Evolutionary conservation across 495 filamentous ascomycete species (phyloP), one percentile per base, ranked within the genome.

Genomic region (Hypoxylon fragiforme): DNA sequence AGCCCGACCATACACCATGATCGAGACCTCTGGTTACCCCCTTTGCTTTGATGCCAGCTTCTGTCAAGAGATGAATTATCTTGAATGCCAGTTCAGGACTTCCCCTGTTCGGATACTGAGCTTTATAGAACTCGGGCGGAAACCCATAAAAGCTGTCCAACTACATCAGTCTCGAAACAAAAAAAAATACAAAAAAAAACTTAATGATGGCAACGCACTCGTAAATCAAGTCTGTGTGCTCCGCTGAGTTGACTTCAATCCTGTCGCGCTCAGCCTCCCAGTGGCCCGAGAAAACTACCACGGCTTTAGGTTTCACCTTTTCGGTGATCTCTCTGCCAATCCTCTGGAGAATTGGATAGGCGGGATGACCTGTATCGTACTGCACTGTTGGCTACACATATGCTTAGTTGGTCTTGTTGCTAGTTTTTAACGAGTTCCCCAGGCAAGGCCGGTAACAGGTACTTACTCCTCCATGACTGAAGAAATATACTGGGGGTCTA

Each of bases 241-340:
- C 85, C 3, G 81, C 84, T 7, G 78, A 82, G 69, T 94, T 94
- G 57, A 94, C 82, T 62, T 88, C 74, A 46, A 95, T 80, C 2
- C 70, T 76, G 60, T 81, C 71, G 24, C 65, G 65, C 1, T 72
- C 73, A 16, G 76, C 80, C 69, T 92, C 85, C 91, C 91, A 95
- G 71, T 95, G 89, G 18, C 89, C 90, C 8, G 88, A 92, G 68
- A 95, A 90, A 9, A 95, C 89, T 8, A 96, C 86, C 11, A 94
- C 78, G 12, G 90, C 91, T 47, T 83, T 85, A 14, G 89, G 89
- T 64, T 88, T 87, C 24, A 92, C 83, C 62, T 85, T 86, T 20
- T 83, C 76, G 0, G 89, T 92, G 63, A 96, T 95, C 62, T 95
- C 90, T 6, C 68, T 75, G 20, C 91, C 90, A 41, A 94, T 84